Conservation (phyloP, 768 basidiomycete species). For the Mycena sanguinolenta region DNA sequence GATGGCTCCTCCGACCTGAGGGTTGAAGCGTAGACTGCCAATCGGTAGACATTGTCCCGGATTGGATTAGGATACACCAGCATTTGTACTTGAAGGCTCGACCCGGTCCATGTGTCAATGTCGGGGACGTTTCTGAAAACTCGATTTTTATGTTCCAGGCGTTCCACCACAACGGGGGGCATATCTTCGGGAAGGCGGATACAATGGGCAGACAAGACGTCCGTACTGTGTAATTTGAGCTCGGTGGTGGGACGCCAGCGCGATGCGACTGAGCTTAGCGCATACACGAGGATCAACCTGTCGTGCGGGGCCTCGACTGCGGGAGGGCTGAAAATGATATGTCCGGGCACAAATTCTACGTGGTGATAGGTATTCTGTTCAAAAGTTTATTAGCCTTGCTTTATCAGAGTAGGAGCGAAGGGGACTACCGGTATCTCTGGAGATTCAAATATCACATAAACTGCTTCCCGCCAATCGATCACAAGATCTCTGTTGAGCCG, state of each 20-base stretch:
- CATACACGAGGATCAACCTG: background rate
- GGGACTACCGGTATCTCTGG: background rate
- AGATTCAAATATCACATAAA: slow-evolving; percentile 6
- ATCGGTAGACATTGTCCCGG: background rate
- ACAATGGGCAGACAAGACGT: background rate
- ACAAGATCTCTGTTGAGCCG: too few species aligned
- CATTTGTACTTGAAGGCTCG: background rate
- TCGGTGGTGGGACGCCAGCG: background rate
- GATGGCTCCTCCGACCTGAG: background rate
- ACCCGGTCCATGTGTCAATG: rapidly evolving
- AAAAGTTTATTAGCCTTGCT: background rate
- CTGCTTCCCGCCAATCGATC: slow-evolving; percentile 8
- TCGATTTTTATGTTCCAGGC: background rate
- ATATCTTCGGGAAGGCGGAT: background rate
- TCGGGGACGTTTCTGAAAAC: background rate
- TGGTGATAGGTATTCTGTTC: background rate
- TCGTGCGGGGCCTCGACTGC: background rate
- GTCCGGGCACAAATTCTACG: slow-evolving; percentile 4
- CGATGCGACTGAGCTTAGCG: background rate
- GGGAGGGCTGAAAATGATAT: slow-evolving; percentile 2
- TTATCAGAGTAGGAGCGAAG: background rate
- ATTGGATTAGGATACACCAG: slow-evolving; percentile 1
- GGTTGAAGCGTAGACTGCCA: slow-evolving; percentile 1
- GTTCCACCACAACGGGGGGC: background rate
- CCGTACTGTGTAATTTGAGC: background rate